Conservation (phyloP, 2,329 filamentous ascomycete genomes). For the Aspergillus clavatus region DNA sequence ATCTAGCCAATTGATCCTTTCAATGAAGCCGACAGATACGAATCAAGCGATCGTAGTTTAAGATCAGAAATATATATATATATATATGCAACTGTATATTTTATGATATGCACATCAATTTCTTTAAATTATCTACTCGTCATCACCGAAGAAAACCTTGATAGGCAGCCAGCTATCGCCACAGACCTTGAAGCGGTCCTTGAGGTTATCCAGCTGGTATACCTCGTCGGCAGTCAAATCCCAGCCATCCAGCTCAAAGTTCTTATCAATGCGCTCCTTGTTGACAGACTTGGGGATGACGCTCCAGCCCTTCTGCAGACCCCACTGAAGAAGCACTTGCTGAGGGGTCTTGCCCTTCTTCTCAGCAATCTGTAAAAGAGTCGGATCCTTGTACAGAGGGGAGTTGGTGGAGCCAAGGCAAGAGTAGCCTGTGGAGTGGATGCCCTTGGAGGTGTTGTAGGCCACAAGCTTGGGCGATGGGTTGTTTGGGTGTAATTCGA, state of each 20-base stretch:
- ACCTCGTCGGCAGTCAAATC: slow-evolving; percentile 68
- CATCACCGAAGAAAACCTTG: slow-evolving; percentile 78
- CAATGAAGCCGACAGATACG: not conserved
- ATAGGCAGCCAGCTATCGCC: slow-evolving; percentile 65
- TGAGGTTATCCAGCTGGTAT: slow-evolving; percentile 60
- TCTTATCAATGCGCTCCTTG: slow-evolving; percentile 66
- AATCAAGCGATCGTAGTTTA: not conserved
- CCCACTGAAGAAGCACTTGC: slow-evolving; percentile 63
- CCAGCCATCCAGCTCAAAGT: slow-evolving; percentile 73
- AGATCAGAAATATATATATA: slow-evolving; percentile 16
- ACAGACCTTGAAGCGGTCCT: slow-evolving; percentile 79
- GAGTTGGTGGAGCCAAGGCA: slow-evolving; percentile 53
- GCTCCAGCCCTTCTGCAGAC: slow-evolving; percentile 71
- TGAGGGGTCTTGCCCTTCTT: slow-evolving; percentile 53
- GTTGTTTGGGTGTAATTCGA: slow-evolving; percentile 61
- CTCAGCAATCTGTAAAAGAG: slow-evolving; percentile 49
- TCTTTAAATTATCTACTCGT: slow-evolving; percentile 55
- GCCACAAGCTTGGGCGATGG: slow-evolving; percentile 56
- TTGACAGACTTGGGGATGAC: slow-evolving; percentile 84
- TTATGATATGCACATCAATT: slow-evolving; percentile 15
- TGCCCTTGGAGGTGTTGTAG: slow-evolving; percentile 50
- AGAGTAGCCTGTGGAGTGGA: slow-evolving; percentile 54
- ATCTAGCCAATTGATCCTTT: too few relatives aligned
- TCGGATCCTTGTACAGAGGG: slow-evolving; percentile 51
- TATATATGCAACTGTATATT: slow-evolving; percentile 15